Evolutionary conservation across 768 basidiomycete genomes (phyloP).

Genomic region (Boletellus sp.): DNA sequence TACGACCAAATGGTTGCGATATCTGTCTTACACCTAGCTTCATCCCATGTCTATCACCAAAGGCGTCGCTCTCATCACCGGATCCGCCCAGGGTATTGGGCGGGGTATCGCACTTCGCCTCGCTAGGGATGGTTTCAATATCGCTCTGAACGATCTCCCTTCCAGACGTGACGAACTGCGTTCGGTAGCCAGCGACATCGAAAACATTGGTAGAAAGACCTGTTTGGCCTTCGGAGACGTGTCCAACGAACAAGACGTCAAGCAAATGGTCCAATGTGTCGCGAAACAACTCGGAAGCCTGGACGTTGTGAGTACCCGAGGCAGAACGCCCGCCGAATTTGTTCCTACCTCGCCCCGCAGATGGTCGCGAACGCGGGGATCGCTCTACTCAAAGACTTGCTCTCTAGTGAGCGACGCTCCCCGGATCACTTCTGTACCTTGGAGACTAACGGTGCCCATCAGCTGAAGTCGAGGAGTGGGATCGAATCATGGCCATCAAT

Average conservation of each 20-base stretch:
- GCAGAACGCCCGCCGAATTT: too few species aligned
- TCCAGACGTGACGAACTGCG: constrained; percentile 28
- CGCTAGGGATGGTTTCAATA: constrained; percentile 31
- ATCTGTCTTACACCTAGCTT: neutral
- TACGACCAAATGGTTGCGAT: too few species aligned
- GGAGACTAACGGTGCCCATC: too few species aligned
- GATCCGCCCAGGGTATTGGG: constrained; percentile 29
- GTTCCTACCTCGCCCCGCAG: too few species aligned
- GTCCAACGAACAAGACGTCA: constrained; percentile 39
- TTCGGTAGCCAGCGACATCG: constrained; percentile 27
- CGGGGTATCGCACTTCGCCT: constrained; percentile 32
- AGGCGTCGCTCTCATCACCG: constrained; percentile 34
- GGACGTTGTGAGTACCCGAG: constrained; percentile 40
- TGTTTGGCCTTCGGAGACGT: constrained; percentile 38
- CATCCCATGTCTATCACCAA: constrained; percentile 19
- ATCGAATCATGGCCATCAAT: constrained; percentile 54
- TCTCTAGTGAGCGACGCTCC: too few species aligned
- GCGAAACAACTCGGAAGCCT: constrained; percentile 38
- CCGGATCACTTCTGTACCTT: too few species aligned
- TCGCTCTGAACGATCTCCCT: constrained; percentile 31
- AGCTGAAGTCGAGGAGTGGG: too few species aligned
- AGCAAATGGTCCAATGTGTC: constrained; percentile 34
- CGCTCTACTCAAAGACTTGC: too few species aligned
- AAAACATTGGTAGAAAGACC: constrained; percentile 25
- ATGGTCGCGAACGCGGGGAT: too few species aligned